phyloP scores from a whole-genome alignment of 139 green algal species.

The Coelastrella sp. region DNA sequence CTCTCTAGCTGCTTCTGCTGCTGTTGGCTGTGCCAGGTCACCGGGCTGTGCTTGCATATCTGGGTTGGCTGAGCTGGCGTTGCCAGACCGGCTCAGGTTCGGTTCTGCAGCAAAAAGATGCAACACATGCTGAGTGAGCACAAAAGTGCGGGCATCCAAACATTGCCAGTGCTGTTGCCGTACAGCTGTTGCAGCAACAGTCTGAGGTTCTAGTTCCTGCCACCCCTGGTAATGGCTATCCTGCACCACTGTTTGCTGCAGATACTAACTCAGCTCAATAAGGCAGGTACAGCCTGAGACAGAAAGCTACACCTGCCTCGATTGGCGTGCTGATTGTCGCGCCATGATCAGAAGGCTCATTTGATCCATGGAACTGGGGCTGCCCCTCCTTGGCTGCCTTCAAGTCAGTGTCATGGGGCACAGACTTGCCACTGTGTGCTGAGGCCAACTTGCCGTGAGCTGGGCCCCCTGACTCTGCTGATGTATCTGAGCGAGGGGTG shows the following conservation, averaged over 20 bases:
- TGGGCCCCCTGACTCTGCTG: neutral
- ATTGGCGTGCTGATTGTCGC: neutral
- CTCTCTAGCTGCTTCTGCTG: neutral
- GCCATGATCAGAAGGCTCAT: neutral
- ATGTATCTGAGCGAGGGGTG: neutral
- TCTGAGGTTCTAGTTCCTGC: too few species aligned
- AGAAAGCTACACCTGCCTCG: neutral
- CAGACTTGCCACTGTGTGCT: neutral
- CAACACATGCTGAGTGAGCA: too few species aligned
- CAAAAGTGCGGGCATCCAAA: too few species aligned
- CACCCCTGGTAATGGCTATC: too few species aligned
- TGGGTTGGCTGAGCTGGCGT: neutral
- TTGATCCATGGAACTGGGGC: neutral
- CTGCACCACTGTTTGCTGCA: too few species aligned
- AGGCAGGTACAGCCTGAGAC: neutral
- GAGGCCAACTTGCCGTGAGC: neutral
- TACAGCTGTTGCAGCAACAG: too few species aligned
- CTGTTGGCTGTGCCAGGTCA: neutral
- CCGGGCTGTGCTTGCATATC: neutral
- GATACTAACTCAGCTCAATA: too few species aligned
- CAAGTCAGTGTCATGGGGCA: neutral
- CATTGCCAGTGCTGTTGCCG: too few species aligned
- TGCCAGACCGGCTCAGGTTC: too few species aligned
- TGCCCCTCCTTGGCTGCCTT: neutral
- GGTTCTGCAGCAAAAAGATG: too few species aligned